phyloP scores from a whole-genome alignment of 106 monocot species.

The Gastrodia elata region DNA sequence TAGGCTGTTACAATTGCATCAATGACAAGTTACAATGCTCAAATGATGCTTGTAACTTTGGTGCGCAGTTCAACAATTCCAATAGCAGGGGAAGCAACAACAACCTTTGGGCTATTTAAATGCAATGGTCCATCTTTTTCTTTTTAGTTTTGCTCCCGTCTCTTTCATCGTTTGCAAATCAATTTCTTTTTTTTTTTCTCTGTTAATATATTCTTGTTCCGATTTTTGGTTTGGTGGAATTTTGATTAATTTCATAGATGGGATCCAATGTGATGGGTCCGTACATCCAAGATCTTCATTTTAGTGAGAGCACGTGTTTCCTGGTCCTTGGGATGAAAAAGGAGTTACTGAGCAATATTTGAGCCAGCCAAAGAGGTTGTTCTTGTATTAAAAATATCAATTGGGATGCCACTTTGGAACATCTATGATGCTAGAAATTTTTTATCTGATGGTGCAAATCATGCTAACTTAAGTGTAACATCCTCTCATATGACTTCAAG shows the following conservation, averaged over 20 bases:
- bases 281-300: background rate
- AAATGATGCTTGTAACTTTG: background rate
- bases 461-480: background rate
- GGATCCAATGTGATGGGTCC: background rate
- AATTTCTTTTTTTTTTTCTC: background rate
- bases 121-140: background rate
- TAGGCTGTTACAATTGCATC: background rate
- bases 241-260: background rate
- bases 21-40: background rate
- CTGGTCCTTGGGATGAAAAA: background rate
- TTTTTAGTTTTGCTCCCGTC: background rate
- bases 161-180: background rate
- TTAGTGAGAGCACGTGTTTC: background rate
- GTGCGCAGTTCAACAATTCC: no score
- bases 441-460: background rate
- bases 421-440: background rate
- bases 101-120: background rate
- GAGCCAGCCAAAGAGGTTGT: background rate
- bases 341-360: background rate
- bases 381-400: background rate
- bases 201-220: background rate
- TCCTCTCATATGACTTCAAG: background rate
- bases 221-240: background rate
- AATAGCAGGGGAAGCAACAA: background rate
- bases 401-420: background rate